phyloP scores from a whole-genome alignment of 306 rosid species.

The Prunus salicina region DNA sequence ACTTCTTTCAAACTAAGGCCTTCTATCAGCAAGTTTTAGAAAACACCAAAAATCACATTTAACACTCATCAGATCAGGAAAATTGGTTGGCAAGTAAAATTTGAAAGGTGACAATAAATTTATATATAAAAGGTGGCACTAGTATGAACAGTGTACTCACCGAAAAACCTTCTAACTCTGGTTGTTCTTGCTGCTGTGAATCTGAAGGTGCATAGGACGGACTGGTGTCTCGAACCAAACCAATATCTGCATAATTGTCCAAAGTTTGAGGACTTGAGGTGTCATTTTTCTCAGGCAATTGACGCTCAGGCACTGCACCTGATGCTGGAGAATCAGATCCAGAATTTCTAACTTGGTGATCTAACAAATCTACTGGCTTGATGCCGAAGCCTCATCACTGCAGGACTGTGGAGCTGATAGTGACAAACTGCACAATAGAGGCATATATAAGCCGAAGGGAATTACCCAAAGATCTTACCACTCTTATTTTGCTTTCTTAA shows the following conservation, averaged over 20 bases:
- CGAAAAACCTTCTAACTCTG: constrained; percentile 77
- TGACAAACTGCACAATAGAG: constrained; percentile 46
- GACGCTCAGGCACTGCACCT: constrained; percentile 56
- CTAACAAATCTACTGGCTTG: constrained; percentile 51
- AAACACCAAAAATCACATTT: background rate
- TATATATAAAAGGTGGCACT: background rate
- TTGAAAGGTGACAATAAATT: background rate
- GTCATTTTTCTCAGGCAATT: constrained; percentile 59
- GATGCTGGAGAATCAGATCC: constrained; percentile 64
- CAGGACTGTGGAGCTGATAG: constrained; percentile 53
- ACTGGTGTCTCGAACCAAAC: constrained; percentile 63
- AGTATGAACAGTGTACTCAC: constrained; percentile 45
- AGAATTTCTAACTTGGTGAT: constrained; percentile 51
- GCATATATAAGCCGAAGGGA: background rate
- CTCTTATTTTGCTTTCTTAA: background rate
- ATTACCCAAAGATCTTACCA: background rate
- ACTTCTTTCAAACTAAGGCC: background rate
- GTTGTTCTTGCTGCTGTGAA: constrained; percentile 67
- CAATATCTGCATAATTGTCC: constrained; percentile 64
- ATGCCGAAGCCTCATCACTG: constrained; percentile 58
- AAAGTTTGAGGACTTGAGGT: constrained; percentile 60
- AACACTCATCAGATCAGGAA: background rate
- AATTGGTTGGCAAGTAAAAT: background rate
- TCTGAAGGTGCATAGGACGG: constrained; percentile 63
- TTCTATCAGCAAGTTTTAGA: background rate